These are phyloP conservation scores for Ambispora gerdemannii DNA, from an alignment of 192 early-diverging fungal species.

Conservation along the genomic window DNA sequence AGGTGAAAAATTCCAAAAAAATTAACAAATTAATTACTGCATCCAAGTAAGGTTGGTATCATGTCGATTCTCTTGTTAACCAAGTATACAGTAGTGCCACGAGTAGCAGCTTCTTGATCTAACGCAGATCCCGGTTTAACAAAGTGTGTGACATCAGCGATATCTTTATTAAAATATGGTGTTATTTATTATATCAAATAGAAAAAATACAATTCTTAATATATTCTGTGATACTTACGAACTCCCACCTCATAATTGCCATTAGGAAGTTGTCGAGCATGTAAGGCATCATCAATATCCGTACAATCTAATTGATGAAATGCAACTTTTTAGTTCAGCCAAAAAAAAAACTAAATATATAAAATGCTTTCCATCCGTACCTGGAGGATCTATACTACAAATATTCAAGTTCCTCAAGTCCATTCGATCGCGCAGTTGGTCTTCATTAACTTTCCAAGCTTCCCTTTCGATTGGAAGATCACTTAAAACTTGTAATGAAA, in stretches of 20 bases:
- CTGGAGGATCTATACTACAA: constrained; percentile 98
- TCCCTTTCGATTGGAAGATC: constrained; percentile 88
- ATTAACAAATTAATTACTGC: constrained; percentile 37
- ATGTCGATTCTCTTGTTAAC: constrained; percentile 90
- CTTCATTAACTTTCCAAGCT: constrained; percentile 71
- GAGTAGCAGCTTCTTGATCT: constrained; percentile 78
- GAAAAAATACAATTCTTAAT: background rate
- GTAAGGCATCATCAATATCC: constrained; percentile 98
- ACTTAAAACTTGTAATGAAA: constrained; percentile 79
- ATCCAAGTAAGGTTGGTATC: constrained; percentile 83
- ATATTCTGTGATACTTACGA: constrained; percentile 32
- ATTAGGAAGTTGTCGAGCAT: constrained; percentile 73
- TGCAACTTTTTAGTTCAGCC: no score
- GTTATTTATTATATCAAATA: background rate
- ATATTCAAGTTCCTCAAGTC: constrained; percentile 85
- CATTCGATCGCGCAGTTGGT: constrained; percentile 65
- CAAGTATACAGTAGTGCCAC: constrained; percentile 93
- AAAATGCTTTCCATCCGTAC: constrained; percentile 12
- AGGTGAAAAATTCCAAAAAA: background rate
- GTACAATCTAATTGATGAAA: constrained; percentile 91
- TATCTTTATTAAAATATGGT: constrained; percentile 54
- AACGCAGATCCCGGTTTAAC: constrained; percentile 74
- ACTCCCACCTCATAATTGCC: constrained; percentile 88
- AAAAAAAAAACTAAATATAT: no score
- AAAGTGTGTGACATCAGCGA: constrained; percentile 97